These are phyloP conservation scores for Casuarina glauca DNA, from an alignment of 306 rosid genomes.

Conservation along the genomic window DNA sequence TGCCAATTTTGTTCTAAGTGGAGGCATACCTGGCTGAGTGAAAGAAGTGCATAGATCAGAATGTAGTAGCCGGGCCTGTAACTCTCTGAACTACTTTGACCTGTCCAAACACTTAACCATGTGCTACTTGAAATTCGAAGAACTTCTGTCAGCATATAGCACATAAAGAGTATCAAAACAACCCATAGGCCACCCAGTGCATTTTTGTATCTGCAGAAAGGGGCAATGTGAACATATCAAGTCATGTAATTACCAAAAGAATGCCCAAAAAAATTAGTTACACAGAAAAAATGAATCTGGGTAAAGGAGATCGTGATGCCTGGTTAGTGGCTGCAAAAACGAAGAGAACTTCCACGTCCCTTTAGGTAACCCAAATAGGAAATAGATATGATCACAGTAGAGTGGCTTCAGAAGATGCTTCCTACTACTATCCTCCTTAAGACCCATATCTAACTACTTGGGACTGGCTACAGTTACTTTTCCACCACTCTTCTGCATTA, in stretches of 20 bases:
- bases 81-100: slow-evolving; percentile 46
- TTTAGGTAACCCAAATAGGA: neutral
- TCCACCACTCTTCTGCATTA: neutral
- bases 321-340: neutral
- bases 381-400: neutral
- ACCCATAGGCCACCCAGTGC: slow-evolving; percentile 89
- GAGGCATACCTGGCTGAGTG: slow-evolving; percentile 73
- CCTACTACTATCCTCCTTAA: neutral
- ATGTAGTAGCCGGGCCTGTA: slow-evolving; percentile 66
- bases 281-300: neutral
- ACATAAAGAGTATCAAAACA: slow-evolving; percentile 56
- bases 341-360: slow-evolving; percentile 1
- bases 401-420: neutral
- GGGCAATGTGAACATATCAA: slow-evolving; percentile 7
- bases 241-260: neutral
- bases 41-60: slow-evolving; percentile 60
- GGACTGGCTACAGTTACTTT: neutral
- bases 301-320: neutral
- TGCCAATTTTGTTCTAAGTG: slow-evolving; percentile 4
- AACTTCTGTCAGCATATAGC: slow-evolving; percentile 62
- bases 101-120: slow-evolving; percentile 86
- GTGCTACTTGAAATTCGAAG: slow-evolving; percentile 82
- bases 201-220: slow-evolving; percentile 59
- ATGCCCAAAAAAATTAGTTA: neutral
- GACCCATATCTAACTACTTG: neutral